Evolutionary conservation across 148 eudicot genomes (phyloP).

Genomic region (Rhododendron henanense): DNA sequence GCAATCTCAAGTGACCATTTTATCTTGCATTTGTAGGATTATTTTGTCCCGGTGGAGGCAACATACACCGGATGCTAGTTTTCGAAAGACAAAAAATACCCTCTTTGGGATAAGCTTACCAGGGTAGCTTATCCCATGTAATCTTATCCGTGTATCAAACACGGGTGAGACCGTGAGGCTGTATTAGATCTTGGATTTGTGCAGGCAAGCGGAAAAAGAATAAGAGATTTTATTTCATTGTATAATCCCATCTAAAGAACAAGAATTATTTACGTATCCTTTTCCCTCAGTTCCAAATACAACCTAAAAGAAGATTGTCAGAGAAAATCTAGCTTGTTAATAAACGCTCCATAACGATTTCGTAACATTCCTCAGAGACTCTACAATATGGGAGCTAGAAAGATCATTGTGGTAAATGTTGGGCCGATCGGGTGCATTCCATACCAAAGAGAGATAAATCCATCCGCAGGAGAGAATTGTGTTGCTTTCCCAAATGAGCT

Average conservation of each 20-base stretch:
- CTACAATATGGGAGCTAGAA: constrained; percentile 75
- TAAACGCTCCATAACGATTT: neutral
- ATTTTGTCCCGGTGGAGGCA: neutral
- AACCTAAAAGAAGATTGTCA: neutral
- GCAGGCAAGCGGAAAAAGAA: neutral
- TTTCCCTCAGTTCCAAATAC: neutral
- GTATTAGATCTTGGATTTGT: neutral
- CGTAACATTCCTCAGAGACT: constrained; percentile 51
- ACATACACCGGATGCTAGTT: neutral
- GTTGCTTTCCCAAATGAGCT: constrained; percentile 62
- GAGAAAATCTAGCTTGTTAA: neutral
- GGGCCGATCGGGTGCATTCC: constrained; percentile 97
- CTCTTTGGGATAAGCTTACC: neutral
- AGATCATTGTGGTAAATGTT: constrained; percentile 64
- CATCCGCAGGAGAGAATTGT: constrained; percentile 53
- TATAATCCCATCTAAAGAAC: neutral
- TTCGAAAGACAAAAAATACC: neutral
- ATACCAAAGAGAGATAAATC: constrained; percentile 61
- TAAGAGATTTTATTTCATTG: neutral
- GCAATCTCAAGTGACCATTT: too few relatives aligned
- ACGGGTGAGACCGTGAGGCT: neutral
- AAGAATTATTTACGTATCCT: neutral
- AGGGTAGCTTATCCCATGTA: neutral
- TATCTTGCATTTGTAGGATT: neutral
- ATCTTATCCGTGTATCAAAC: neutral